Evolutionary conservation across 2,329 filamentous ascomycete species (phyloP).

Genomic region (Arachnopeziza araneosa): DNA sequence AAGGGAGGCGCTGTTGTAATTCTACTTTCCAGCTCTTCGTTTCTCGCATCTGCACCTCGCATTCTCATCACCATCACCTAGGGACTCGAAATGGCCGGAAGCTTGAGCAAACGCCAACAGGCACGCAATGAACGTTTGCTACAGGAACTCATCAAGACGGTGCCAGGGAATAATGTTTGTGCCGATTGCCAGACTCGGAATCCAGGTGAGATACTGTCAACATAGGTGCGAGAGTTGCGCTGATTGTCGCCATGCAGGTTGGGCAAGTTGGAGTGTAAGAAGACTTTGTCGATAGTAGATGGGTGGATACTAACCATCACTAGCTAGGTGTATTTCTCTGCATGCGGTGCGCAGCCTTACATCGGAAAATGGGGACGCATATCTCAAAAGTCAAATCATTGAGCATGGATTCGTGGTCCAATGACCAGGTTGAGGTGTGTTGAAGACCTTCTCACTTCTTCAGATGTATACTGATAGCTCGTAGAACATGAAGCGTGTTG

Average conservation of each 20-base stretch:
- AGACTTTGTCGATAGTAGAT: neutral
- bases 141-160: slow-evolving; percentile 78
- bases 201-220: slow-evolving; percentile 59
- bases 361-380: slow-evolving; percentile 95
- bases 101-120: slow-evolving; percentile 92
- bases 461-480: slow-evolving; percentile 13
- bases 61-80: neutral
- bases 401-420: slow-evolving; percentile 97
- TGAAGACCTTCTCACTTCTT: neutral
- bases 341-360: slow-evolving; percentile 92
- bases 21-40: slow-evolving; percentile 1
- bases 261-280: slow-evolving; percentile 34
- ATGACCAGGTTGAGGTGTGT: slow-evolving; percentile 90
- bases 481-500: slow-evolving; percentile 90
- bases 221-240: slow-evolving; percentile 4
- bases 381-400: slow-evolving; percentile 98
- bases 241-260: slow-evolving; percentile 23
- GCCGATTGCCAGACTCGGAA: slow-evolving; percentile 90
- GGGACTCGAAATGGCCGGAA: slow-evolving; percentile 54
- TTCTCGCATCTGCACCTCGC: neutral
- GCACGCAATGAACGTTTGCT: slow-evolving; percentile 90
- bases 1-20: neutral
- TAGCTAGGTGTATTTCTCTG: slow-evolving; percentile 94
- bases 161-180: slow-evolving; percentile 87
- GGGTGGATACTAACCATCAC: slow-evolving; percentile 14